These are phyloP conservation scores for Trichosporon sp. DNA, from an alignment of 1,284 basidiomycete species.

Conservation along the genomic window DNA sequence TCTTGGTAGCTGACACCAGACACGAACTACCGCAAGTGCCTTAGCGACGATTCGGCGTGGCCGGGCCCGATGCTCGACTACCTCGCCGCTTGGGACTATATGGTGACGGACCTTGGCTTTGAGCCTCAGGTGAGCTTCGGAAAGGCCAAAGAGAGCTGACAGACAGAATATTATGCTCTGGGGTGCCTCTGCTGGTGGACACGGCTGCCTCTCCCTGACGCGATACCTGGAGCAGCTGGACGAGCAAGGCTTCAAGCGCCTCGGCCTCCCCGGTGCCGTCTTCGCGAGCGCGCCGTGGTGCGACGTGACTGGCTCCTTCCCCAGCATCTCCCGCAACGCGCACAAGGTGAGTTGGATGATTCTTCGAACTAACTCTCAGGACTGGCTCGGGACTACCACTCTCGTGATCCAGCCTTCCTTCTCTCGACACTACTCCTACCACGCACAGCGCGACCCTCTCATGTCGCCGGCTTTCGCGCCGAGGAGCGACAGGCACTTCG, in stretches of 20 bases:
- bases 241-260: conserved; percentile 19
- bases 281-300: conserved; percentile 24
- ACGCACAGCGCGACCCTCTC: conserved; percentile 21
- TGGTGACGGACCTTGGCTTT: conserved; percentile 28
- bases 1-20: background rate
- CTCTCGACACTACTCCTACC: conserved; percentile 19
- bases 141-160: background rate
- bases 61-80: conserved; percentile 26
- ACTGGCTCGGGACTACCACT: conserved; percentile 19
- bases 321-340: conserved; percentile 20
- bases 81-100: conserved; percentile 28
- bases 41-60: conserved; percentile 25
- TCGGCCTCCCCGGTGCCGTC: conserved; percentile 25
- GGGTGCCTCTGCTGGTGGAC: conserved; percentile 27
- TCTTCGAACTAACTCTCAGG: conserved; percentile 17
- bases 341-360: conserved; percentile 19
- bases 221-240: conserved; percentile 30
- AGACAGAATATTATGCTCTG: conserved; percentile 28
- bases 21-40: conserved; percentile 31
- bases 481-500: conserved; percentile 19
- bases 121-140: conserved; percentile 23
- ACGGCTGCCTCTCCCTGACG: conserved; percentile 24
- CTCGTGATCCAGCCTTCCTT: conserved; percentile 18
- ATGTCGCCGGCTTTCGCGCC: conserved; percentile 26
- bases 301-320: conserved; percentile 25